Evolutionary conservation across 805 yeast species (phyloP).

Genomic region (Metschnikowia shivogae): DNA sequence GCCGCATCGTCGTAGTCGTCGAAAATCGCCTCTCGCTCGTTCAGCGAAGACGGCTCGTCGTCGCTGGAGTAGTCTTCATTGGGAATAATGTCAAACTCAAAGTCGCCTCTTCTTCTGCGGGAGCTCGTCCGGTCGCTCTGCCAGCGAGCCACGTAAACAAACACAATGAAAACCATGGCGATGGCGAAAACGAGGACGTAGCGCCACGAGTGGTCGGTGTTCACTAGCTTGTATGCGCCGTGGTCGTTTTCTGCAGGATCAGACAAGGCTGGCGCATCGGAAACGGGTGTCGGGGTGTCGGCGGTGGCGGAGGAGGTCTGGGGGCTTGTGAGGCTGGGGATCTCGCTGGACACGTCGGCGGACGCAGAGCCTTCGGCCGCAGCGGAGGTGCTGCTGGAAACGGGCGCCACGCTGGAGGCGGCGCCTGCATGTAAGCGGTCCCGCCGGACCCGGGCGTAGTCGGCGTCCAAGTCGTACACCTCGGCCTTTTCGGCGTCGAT

Average conservation of each 20-base stretch:
- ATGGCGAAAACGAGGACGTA: constrained; percentile 58
- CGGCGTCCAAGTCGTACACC: constrained; percentile 48
- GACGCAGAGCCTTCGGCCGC: no score
- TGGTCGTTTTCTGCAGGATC: constrained; percentile 23
- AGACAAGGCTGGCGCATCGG: constrained; percentile 14
- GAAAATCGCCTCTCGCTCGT: constrained; percentile 39
- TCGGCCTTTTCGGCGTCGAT: constrained; percentile 60
- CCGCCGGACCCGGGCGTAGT: constrained; percentile 40
- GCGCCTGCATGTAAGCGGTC: constrained; percentile 18
- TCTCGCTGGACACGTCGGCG: no score
- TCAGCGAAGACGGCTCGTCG: constrained; percentile 30
- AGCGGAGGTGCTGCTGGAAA: no score
- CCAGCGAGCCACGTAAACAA: constrained; percentile 44
- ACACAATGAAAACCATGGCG: constrained; percentile 48
- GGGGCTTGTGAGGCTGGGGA: no score
- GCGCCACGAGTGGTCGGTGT: constrained; percentile 49
- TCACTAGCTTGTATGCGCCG: constrained; percentile 33
- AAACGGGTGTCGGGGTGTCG: not conserved
- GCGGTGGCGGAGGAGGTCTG: constrained; percentile 1
- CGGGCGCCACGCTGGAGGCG: constrained; percentile 1
- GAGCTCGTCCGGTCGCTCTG: constrained; percentile 39
- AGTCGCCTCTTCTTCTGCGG: constrained; percentile 59
- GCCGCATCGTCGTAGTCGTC: constrained; percentile 38
- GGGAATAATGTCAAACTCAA: constrained; percentile 73
- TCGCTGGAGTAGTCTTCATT: constrained; percentile 52